Evolutionary conservation across 1,139 yeast species (phyloP), one percentile per base, ranked within the genome.

Genomic region (Lodderomyces metapsilosis): DNA sequence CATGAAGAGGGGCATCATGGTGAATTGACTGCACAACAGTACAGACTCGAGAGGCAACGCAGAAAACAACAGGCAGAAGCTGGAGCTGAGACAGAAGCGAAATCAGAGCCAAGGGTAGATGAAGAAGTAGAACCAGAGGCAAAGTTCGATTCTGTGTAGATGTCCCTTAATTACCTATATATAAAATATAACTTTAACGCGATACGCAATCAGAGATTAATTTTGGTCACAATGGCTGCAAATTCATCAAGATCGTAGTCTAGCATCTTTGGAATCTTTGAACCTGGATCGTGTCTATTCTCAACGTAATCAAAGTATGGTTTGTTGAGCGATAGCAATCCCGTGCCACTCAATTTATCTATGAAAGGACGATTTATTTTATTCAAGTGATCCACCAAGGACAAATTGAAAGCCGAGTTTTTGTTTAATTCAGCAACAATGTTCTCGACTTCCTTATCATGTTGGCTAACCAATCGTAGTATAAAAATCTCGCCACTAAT

Each of bases 271-370:
- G 27, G 36, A 4, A 13, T 12, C 20, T 33, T 16, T 13, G 24
- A 37, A 7, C 51, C 53, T 1, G 49, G 59, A n/a, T 22, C 20
- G 10, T 13, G 12, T 24, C 49, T 53, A 40, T 68, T 68, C 8
- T 52, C 66, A 10, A 41, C 47, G 43, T 49, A 66, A 36, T 64
- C 62, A 44, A 71, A 70, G 37, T 54, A 61, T 2, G 74, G 74
- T 44, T 69, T 68, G 44, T 70, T 60, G 11, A 69, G 42, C 0
- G 68, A 52, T 18, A 64, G 58, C 12, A 72, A 52, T 0, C 76
- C 76, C 36, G 71, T 70, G 1, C 77, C 78, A 22, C 67, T 64
- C 10, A 68, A 53, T 43, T 70, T 71, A 32, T 64, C 64, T 2
- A 46, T 38, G 46, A 71, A 71, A 3, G 76, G 74, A 15, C 64